Conservation (phyloP, 352 stramenopile genomes). For the Phytophthora rubi region DNA sequence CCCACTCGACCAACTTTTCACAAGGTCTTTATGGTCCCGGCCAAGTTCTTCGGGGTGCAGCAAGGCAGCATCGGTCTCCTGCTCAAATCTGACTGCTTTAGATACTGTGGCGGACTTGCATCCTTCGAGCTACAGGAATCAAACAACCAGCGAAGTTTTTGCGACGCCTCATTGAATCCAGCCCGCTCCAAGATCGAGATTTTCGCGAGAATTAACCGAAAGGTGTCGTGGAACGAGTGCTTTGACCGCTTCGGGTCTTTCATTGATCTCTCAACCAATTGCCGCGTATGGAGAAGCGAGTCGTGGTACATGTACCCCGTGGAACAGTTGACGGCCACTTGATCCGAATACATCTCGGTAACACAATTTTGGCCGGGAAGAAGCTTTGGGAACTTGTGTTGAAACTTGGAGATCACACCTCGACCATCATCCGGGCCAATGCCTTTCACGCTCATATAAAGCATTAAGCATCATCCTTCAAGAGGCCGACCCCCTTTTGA, state of each 20-base stretch:
- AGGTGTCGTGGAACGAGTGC: constrained; percentile 51
- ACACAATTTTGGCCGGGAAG: constrained; percentile 54
- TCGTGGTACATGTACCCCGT: constrained; percentile 43
- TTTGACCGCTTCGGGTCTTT: background rate
- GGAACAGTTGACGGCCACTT: constrained; percentile 56
- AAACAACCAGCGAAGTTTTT: background rate
- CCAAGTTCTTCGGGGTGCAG: background rate
- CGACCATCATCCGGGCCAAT: constrained; percentile 59
- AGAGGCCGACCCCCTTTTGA: constrained; percentile 51
- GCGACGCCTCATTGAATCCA: background rate
- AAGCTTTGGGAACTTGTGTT: constrained; percentile 41
- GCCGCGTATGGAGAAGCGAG: constrained; percentile 39
- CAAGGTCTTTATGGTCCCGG: background rate
- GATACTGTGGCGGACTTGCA: background rate
- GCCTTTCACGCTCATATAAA: constrained; percentile 68
- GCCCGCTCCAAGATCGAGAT: constrained; percentile 71
- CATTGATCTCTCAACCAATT: constrained; percentile 33
- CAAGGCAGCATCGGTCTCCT: background rate
- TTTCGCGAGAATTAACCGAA: constrained; percentile 59
- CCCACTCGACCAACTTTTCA: background rate
- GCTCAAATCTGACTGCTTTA: background rate
- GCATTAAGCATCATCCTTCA: constrained; percentile 52
- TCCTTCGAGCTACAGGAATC: background rate
- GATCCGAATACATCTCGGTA: constrained; percentile 52
- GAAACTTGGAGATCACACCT: constrained; percentile 47